Evolutionary conservation across 306 rosid species (phyloP), one percentile per base, ranked within the genome.

Genomic region (Prunus mume): DNA sequence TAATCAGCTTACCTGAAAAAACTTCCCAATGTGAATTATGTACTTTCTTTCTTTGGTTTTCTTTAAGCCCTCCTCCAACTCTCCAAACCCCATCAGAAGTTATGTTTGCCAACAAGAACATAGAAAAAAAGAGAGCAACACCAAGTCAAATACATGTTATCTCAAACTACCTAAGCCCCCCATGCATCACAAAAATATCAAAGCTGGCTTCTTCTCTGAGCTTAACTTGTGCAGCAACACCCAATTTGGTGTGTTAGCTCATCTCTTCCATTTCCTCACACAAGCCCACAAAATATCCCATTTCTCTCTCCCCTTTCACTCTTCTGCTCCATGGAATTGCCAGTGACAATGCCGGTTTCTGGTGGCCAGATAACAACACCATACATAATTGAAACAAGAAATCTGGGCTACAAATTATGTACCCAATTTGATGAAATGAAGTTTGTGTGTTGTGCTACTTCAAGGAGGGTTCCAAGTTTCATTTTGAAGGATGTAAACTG

Each of bases 161-260:
- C 43, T 38, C 61, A 75, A 43, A 69, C 52, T n/a, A 74, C 67
- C 78, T 71, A 60, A 28, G 51, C 58, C 27, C 17, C 30, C 55
- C 81, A 68, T 83, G 76, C 76, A 65, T 65, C 73, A 15, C 78
- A 68, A 65, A 61, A 22, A 73, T 78, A 54, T 79, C 72, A 72
- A 50, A 45, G 79, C 46, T 85, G 79, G 69, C 80, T 80, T 85
- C 79, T 78, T 76, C 74, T 69, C 22, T 67, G 72, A 71, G 75
- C 77, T 60, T 80, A 80, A 79, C 78, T 66, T 60, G 78, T 60
- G 24, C 62, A 19, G 68, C 22, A 62, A 72, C 77, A 65, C 67
- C 51, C 3, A 86, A 81, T 86, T 91, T 88, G 97, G 93, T 93
- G 83, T 57, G 97, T 91, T 93, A 87, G 98, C 84, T 91, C 86